Conservation (phyloP, 305 asterid genomes). For the Rubia tinctorum region DNA sequence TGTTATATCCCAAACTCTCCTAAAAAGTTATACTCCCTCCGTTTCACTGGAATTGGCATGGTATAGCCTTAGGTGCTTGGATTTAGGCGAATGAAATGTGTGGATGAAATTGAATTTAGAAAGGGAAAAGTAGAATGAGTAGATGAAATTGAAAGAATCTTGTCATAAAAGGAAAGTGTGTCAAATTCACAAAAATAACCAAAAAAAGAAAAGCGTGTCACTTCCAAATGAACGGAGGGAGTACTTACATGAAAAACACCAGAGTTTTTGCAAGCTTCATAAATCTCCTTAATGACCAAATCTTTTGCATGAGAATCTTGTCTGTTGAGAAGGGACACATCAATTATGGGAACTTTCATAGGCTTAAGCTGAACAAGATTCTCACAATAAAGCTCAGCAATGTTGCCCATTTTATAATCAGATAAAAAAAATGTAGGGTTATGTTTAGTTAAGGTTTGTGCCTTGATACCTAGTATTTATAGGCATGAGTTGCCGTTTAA, state of each 20-base stretch:
- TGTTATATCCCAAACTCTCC: too few relatives aligned
- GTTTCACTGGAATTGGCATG: too few relatives aligned
- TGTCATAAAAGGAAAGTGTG: too few relatives aligned
- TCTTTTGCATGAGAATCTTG: not conserved
- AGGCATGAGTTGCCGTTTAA: not conserved
- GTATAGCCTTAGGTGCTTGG: too few relatives aligned
- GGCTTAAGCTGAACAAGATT: not conserved
- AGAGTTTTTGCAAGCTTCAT: conserved; percentile 6
- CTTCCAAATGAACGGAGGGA: too few relatives aligned
- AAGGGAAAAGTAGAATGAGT: too few relatives aligned
- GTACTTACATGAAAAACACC: conserved; percentile 16
- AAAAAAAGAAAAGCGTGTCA: too few relatives aligned
- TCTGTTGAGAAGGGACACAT: conserved; percentile 5
- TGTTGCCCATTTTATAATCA: not conserved
- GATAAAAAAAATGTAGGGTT: not conserved
- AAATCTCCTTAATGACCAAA: not conserved
- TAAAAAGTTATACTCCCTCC: too few relatives aligned
- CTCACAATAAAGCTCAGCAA: not conserved
- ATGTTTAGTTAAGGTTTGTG: not conserved
- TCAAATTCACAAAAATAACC: too few relatives aligned
- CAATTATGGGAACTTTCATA: conserved; percentile 14
- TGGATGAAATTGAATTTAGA: too few relatives aligned
- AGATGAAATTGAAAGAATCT: too few relatives aligned
- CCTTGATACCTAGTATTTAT: not conserved
- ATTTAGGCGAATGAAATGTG: too few relatives aligned